These are phyloP conservation scores for Leishmania tarentolae DNA, from an alignment of 208 protist species.

Conservation along the genomic window DNA sequence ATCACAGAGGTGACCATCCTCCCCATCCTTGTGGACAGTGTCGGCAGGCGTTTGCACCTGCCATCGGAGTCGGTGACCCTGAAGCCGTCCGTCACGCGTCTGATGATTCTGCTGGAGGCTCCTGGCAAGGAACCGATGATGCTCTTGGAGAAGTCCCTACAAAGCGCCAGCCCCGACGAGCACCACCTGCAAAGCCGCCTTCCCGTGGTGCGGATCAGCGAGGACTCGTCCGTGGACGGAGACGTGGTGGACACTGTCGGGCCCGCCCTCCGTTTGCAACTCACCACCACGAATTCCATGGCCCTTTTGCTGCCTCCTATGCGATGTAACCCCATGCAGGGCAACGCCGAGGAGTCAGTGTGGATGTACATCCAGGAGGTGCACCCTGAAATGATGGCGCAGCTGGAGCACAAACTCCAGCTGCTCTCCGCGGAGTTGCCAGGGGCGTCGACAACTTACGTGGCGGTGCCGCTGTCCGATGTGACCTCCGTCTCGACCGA, in stretches of 20 bases:
- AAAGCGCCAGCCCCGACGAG: conserved; percentile 39
- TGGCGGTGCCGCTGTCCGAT: conserved; percentile 50
- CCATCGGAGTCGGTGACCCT: conserved; percentile 57
- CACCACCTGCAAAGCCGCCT: conserved; percentile 55
- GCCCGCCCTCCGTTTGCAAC: conserved; percentile 52
- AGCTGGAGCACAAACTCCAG: conserved; percentile 52
- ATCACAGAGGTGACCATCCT: conserved; percentile 67
- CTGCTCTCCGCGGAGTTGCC: conserved; percentile 15
- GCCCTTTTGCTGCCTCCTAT: conserved; percentile 56
- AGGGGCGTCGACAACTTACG: conserved; percentile 41
- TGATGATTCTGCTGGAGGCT: conserved; percentile 62
- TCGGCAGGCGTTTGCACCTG: conserved; percentile 44
- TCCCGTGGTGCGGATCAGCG: conserved; percentile 48
- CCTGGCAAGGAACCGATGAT: conserved; percentile 41
- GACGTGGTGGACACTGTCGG: conserved; percentile 47
- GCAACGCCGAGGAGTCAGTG: conserved; percentile 65
- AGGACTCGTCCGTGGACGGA: conserved; percentile 52
- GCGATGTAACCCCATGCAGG: conserved; percentile 50
- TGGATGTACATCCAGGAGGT: conserved; percentile 77
- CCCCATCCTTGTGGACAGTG: conserved; percentile 49
- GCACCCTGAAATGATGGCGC: conserved; percentile 60
- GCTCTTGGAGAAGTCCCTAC: conserved; percentile 59
- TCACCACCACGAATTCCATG: conserved; percentile 37
- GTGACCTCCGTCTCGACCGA: conserved; percentile 49
- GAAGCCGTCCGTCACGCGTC: conserved; percentile 59